Percentiles rank a stretch among this genome's conserved stretches.
Evolutionary conservation across 257 asterid species (phyloP).

Genomic region (Marsdenia floribunda): DNA sequence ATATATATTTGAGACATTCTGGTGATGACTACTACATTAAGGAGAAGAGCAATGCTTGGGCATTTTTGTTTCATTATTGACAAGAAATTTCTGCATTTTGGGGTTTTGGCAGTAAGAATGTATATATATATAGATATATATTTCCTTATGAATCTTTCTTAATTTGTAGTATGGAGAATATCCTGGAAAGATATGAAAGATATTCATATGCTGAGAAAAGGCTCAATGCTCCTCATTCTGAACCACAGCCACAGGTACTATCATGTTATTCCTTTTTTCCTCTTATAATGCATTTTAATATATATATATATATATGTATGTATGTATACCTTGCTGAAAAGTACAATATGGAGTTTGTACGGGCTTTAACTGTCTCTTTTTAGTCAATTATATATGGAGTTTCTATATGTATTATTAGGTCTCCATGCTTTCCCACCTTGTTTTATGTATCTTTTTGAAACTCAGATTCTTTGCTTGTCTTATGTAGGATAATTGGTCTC

Average conservation of each 20-base stretch:
- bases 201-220: conserved; percentile 39
- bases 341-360: neutral
- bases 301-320: no score
- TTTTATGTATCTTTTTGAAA: neutral
- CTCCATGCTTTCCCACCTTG: neutral
- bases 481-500: conserved; percentile 50
- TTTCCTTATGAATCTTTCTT: neutral
- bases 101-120: no score
- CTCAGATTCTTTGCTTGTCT: conserved; percentile 5
- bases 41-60: no score
- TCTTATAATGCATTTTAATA: no score
- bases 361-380: no score
- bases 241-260: conserved; percentile 46
- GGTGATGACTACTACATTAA: no score
- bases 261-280: no score
- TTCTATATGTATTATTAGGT: neutral
- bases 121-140: no score
- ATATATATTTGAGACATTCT: no score
- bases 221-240: conserved; percentile 17
- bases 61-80: no score
- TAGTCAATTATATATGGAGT: neutral
- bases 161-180: conserved; percentile 53
- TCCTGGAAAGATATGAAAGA: conserved; percentile 59
- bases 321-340: neutral
- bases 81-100: no score